Base-by-base conservation (phyloP, 2,329 filamentous ascomycete genomes). In the Thielaviopsis populi region DNA sequence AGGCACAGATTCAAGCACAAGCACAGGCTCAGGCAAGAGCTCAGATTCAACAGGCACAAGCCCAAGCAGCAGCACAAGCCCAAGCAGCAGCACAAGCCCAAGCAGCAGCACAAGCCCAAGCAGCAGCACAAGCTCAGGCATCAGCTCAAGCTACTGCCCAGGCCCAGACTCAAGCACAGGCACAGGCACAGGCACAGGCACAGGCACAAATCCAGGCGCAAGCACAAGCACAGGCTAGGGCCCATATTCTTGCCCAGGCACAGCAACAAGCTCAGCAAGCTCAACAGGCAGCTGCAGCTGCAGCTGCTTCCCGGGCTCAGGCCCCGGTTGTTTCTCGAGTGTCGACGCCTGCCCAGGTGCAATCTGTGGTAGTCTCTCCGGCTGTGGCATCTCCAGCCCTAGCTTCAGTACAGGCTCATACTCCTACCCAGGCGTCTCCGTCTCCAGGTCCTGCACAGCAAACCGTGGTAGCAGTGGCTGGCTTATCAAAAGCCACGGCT, bases 261-360 rank as follows among this genome's bases (percentile, higher is more conserved):
- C 59, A 61, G n/a, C 41, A 43, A 48, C 65, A 68, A 13, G 68
- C 69, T 56, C 69, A 69, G 50, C 69, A 69, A 54, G 67, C 66
- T 56, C 53, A 56, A 2, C 68, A 69, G 30, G 63, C 66, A 24
- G 68, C 70, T 11, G 61, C 66, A 33, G 63, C 65, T 19, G 64
- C 68, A 30, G 62, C 62, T 48, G 30, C 24, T 17, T 41, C 62
- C 11, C 50, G 53, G 13, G 33, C 56, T 30, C 50, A 60, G 50
- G 54, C 43, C 37, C 63, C 61, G 27, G 33, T 46, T 24, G 53
- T 37, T 56, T 56, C 53, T n/a, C 11, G 53, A 56, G 53, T 33
- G 27, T 37, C 24, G 10, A 56, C 42, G 8, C 24, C 59, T 13
- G 22, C 59, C 11, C 41, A 41, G 27, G 24, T 15, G 15, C 59